Evolutionary conservation across 805 yeast genomes (phyloP), one percentile per base, ranked within the genome.

Genomic region (Peterozyma toletana): DNA sequence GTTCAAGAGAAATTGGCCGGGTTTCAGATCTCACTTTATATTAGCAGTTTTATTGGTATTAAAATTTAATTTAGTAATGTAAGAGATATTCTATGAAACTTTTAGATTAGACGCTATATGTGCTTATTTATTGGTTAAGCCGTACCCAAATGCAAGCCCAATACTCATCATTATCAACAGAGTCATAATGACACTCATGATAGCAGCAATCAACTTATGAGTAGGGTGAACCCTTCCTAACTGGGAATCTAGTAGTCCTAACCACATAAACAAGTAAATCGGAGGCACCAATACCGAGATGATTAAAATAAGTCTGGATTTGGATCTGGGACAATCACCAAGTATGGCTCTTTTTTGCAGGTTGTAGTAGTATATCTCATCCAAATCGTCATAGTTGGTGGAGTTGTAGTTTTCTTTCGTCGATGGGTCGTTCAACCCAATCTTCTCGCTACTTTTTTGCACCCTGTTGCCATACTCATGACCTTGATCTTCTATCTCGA

Each of bases 211-310:
- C 11, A 41, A 30, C 30, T 21, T 41, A 11, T 41, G 40, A 2
- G 33, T 41, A 9, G 16, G 35, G 1, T 17, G 15, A 16, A 41
- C 18, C 18, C 29, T 41, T 11, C 44, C 44, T 7, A 44, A 21
- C 38, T 30, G 14, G 11, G 33, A 13, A 13, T 44, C 47, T 15
- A 44, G 34, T 5, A 35, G 29, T 7, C 47, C 47, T 11, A 37
- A 11, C 11, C 39, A 40, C 2, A 44, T 37, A 2, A 44, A 6
- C 16, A 44, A 17, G 27, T 44, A 44, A 35, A 44, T 40, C 6
- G 47, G 47, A 3, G 47, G 47, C 14, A 44, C 27, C 11, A 44
- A 27, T n/a, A 35, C 11, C 14, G 47, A 44, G 14, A 40, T 14
- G 10, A 40, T 29, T 11, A 44, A 34, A 11, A 44, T 7, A 3